These are phyloP conservation scores for Cavenderia fasciculata DNA, from an alignment of 78 protist species.

Conservation along the genomic window DNA sequence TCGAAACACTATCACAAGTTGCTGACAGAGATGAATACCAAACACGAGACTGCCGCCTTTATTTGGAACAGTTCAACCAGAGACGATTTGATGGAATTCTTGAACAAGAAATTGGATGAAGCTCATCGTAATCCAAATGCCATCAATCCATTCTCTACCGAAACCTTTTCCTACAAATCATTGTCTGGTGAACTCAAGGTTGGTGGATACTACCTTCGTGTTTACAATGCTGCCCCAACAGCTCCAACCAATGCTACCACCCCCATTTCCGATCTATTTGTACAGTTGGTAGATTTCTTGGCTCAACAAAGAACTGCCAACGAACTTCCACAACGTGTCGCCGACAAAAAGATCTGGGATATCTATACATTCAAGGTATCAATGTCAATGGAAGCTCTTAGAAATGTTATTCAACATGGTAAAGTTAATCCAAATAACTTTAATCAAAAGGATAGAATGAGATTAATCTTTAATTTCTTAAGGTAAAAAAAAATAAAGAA, in stretches of 20 bases:
- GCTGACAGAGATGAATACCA: constrained; percentile 57
- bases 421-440: constrained; percentile 20
- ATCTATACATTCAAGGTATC: not conserved
- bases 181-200: constrained; percentile 66
- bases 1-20: constrained; percentile 45
- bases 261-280: constrained; percentile 36
- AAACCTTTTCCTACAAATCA: constrained; percentile 33
- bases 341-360: constrained; percentile 17
- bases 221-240: constrained; percentile 70
- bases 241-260: constrained; percentile 63
- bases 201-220: constrained; percentile 77
- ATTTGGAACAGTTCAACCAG: constrained; percentile 84
- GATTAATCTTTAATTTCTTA: constrained; percentile 33
- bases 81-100: constrained; percentile 60
- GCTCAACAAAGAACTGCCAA: not conserved
- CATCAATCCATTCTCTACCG: constrained; percentile 23
- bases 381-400: constrained; percentile 6
- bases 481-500: no score
- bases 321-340: constrained; percentile 38
- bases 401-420: constrained; percentile 48
- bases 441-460: constrained; percentile 1
- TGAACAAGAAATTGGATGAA: constrained; percentile 53
- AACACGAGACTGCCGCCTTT: constrained; percentile 82
- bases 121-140: constrained; percentile 9
- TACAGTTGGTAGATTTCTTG: constrained; percentile 33